These are phyloP conservation scores for Boletus nobilissimus DNA, from an alignment of 1,284 basidiomycete genomes.

Conservation along the genomic window DNA sequence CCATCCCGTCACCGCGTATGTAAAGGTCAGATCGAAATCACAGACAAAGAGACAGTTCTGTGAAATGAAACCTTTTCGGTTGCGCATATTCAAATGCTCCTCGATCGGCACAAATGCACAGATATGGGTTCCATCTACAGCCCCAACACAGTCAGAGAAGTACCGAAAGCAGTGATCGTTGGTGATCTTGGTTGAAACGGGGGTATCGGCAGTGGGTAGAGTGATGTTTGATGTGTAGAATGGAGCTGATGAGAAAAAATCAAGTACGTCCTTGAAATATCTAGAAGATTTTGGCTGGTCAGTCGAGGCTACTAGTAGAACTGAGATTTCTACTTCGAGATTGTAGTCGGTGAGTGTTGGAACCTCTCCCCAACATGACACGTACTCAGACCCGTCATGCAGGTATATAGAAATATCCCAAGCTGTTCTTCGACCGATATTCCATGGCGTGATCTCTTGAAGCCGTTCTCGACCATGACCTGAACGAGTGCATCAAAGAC, in stretches of 20 bases:
- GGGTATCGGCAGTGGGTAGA: neutral
- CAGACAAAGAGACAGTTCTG: too few species aligned
- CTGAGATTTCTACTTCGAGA: neutral
- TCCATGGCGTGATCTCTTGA: neutral
- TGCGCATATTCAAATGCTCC: neutral
- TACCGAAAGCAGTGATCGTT: neutral
- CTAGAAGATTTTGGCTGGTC: too few species aligned
- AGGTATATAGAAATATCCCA: neutral
- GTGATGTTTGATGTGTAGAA: neutral
- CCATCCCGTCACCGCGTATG: too few species aligned
- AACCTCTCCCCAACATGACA: slow-evolving; percentile 10
- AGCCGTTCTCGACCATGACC: neutral
- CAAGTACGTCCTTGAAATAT: neutral
- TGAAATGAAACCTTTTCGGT: too few species aligned
- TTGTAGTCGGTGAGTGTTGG: neutral
- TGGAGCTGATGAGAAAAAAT: neutral
- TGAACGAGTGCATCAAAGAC: neutral
- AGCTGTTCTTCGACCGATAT: neutral
- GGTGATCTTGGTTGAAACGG: neutral
- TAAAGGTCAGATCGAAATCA: too few species aligned
- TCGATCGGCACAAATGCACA: neutral
- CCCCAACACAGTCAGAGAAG: neutral
- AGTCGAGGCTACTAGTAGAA: too few species aligned
- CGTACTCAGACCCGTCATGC: neutral
- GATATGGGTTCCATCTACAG: neutral